A percentile compares a stretch with the other conserved stretches of the same genome.
Conservation (phyloP, 495 filamentous ascomycete species). For the Lasiosphaeriaceae sp. region DNA sequence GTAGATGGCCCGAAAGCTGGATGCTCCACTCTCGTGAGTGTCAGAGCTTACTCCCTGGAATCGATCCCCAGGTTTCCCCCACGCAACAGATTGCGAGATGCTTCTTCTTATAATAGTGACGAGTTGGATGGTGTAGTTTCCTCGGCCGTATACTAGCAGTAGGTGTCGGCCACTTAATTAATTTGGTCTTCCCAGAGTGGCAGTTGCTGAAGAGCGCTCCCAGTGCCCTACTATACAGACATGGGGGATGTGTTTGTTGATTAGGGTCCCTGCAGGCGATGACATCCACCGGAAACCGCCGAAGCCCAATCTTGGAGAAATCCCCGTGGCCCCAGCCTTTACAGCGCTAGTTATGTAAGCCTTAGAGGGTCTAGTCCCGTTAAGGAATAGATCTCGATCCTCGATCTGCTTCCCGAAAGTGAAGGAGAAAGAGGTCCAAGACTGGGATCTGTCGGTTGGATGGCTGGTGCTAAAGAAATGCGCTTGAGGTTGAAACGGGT, state of each 20-base stretch:
- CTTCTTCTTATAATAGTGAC: slow-evolving; percentile 27
- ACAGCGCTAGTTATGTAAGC: slow-evolving; percentile 2
- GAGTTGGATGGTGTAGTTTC: background rate
- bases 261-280: slow-evolving; percentile 13
- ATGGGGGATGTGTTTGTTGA: slow-evolving; percentile 12
- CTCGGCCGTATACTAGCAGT: background rate
- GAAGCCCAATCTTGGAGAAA: slow-evolving; percentile 8
- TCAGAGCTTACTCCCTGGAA: too few relatives aligned
- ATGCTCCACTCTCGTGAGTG: too few relatives aligned
- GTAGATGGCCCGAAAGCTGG: too few relatives aligned
- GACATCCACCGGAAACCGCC: background rate
- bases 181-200: slow-evolving; percentile 24
- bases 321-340: slow-evolving; percentile 5
- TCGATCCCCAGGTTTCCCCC: background rate
- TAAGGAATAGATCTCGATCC: background rate
- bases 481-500: too few relatives aligned
- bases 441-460: too few relatives aligned
- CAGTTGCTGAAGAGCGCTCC: slow-evolving; percentile 14
- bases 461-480: too few relatives aligned
- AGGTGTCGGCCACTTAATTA: slow-evolving; percentile 15
- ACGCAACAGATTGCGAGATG: background rate
- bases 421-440: too few relatives aligned
- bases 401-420: too few relatives aligned
- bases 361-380: background rate
- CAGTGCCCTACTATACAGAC: slow-evolving; percentile 19